Evolutionary conservation across 2,329 filamentous ascomycete species (phyloP), one percentile per base, ranked within the genome.

Genomic region (Pseudogymnoascus sp.): DNA sequence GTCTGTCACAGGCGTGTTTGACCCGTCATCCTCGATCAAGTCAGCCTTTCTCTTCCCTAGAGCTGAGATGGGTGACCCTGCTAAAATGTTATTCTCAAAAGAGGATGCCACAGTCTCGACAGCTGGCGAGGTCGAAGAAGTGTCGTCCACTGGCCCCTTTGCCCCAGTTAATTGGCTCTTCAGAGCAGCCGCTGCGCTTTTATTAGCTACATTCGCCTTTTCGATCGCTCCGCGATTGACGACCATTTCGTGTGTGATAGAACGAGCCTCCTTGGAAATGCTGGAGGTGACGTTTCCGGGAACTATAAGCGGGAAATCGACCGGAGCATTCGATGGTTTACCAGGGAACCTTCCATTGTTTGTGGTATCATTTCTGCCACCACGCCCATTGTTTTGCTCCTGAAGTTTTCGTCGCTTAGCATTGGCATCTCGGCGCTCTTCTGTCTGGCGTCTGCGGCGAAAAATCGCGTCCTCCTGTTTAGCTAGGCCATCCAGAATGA

Each of bases 381-480:
- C 69, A 58, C 67, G 64, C 57, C 64, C 62, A 30, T 71, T 69
- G 60, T 69, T 75, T 61, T 84, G 77, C 23, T 86, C 79, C 67
- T 91, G 84, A 38, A 92, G 74, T 71, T 88, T 92, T 63, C 91
- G 82, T 65, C 91, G 79, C 74, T 92, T 91, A 64, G 85, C 82
- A 66, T 86, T 86, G 37, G 89, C 90, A 67, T 92, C 89, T 63
- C 87, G 85, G 63, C 89, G 84, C 61, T 96, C 89, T 63, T 96
- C 92, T 1, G 84, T 83, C 71, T 96, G 88, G 71, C 90, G 90
- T 66, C 95, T 84, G 63, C 90, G 85, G 67, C 85, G 85, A 75
- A 99, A 99, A 61, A 99, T 99, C 12, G 84, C 85, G 71, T 95
- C 90, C 75, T 99, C 94, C 73, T 96, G 90, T 71, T 89, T 92